These are phyloP conservation scores for Pythium rhizo-oryzae DNA, from an alignment of 352 stramenopile genomes.

Conservation along the genomic window DNA sequence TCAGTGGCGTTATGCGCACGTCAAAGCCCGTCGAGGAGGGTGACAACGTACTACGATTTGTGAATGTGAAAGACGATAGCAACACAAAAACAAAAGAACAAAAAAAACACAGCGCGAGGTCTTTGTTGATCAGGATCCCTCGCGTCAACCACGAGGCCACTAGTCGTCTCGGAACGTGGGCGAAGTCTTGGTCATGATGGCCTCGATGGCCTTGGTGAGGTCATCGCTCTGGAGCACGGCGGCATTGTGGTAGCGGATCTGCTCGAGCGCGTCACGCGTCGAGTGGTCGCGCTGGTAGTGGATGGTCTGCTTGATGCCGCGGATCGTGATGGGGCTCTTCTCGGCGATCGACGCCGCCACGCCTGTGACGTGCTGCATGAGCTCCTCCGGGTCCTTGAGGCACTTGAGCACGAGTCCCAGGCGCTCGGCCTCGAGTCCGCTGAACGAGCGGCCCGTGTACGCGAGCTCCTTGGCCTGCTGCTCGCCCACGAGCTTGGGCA, in stretches of 20 bases:
- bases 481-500: slow-evolving; percentile 86
- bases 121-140: neutral
- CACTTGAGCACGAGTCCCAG: slow-evolving; percentile 81
- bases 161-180: slow-evolving; percentile 74
- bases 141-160: neutral
- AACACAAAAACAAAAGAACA: slow-evolving; percentile 5
- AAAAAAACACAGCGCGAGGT: neutral
- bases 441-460: slow-evolving; percentile 84
- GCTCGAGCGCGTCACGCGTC: slow-evolving; percentile 70
- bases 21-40: too few relatives aligned
- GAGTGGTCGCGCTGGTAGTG: slow-evolving; percentile 88
- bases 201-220: slow-evolving; percentile 71
- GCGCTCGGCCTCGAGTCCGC: slow-evolving; percentile 70
- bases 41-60: too few relatives aligned
- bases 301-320: slow-evolving; percentile 88
- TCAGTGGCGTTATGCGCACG: too few relatives aligned
- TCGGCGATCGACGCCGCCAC: slow-evolving; percentile 69
- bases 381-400: slow-evolving; percentile 58
- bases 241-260: slow-evolving; percentile 86
- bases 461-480: slow-evolving; percentile 84
- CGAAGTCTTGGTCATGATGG: slow-evolving; percentile 70
- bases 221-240: slow-evolving; percentile 87
- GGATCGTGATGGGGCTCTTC: slow-evolving; percentile 87
- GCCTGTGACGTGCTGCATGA: slow-evolving; percentile 56
- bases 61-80: slow-evolving; percentile 24